Base-by-base conservation (phyloP, 2,329 filamentous ascomycete species). In the Verticillium longisporum region DNA sequence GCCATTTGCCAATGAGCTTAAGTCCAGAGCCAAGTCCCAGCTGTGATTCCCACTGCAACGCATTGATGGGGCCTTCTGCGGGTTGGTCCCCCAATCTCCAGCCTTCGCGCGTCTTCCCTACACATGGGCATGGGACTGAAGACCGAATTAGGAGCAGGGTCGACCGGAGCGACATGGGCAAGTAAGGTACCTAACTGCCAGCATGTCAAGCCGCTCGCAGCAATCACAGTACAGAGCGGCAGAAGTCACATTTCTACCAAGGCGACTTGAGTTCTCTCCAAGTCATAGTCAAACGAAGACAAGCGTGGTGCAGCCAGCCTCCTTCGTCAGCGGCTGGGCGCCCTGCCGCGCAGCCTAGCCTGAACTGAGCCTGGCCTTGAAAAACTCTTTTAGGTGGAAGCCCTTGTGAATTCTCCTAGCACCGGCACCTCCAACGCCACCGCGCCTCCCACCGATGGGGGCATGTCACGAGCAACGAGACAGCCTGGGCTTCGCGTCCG, bases 21-120 rank as follows among this genome's bases (percentile, higher is more conserved):
- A 50, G 56, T 41, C 31, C 37, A 50, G 45, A 58, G 56, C 56
- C 56, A 58, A 58, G 56, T 58, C 56, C 21, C 10, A 41, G 37
- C 56, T 58, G 45, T 10, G 45, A 50, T 50, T 4, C 9, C 45
- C 45, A 58, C 37, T 58, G 38, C 56, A 3, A 58, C 38, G 56
- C 36, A 41, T 31, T 34, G 38, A 57, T 38, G 31, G 32, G 13
- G n/a, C 34, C 32, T 13, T 55, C 33, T 33, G 26, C 33, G 55
- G 7, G 32, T 26, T 37, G 31, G 55, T 11, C 32, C 55, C 55
- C 33, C 55, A 37, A 36, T 36, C 34, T 34, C 15, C 15, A 36
- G 33, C 56, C 31, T 18, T 34, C 41, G 34, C 37, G 18, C 45
- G 21, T 18, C 21, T 18, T 18, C 18, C 18, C 21, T 21, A 37